Base-by-base conservation (phyloP, 257 asterid genomes). In the Echites panduratus region DNA sequence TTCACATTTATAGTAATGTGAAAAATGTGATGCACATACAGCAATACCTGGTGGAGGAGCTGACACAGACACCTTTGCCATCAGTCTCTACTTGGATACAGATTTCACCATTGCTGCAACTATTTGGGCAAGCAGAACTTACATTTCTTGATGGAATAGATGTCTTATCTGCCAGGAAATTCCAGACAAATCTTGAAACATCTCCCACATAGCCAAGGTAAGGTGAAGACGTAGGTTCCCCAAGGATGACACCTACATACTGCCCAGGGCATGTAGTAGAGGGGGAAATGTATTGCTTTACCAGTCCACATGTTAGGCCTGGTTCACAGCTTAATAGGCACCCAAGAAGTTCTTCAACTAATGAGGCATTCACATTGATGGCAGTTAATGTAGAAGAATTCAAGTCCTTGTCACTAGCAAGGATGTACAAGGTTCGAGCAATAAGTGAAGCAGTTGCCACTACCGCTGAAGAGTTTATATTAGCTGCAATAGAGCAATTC, bases 361-460 rank as follows among this genome's bases (percentile, higher is more conserved):
- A 80, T 72, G 98, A 82, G 68, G 87, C 66, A 72, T 93, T 91
- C 67, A 87, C 77, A 47, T 87, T 84, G 79, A 93, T 85, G 73
- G 79, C 70, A 78, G 77, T 79, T 50, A 86, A 69, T 74, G 70
- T 74, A 9, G 88, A 82, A 74, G 82, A 74, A 69, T 82, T 73
- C 16, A 75, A 27, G 72, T 80, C 78, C 49, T 83, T 81, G 62
- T 89, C 93, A 83, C 87, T 87, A 27, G 97, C 97, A 72, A 87
- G 92, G 69, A 84, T 84, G 89, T 91, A 91, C 38, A 91, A 79
- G 76, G 90, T 84, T 83, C 97, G 93, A 78, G 99, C 96, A 79
- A 91, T 87, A 49, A 94, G 89, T 80, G 99, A 85, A 82, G 98
- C 96, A 73, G 98, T 93, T 26, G 98, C 90, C 70, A 82, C 87